Evolutionary conservation across 2,329 filamentous ascomycete genomes (phyloP).

Genomic region (Penicillium occitanis): DNA sequence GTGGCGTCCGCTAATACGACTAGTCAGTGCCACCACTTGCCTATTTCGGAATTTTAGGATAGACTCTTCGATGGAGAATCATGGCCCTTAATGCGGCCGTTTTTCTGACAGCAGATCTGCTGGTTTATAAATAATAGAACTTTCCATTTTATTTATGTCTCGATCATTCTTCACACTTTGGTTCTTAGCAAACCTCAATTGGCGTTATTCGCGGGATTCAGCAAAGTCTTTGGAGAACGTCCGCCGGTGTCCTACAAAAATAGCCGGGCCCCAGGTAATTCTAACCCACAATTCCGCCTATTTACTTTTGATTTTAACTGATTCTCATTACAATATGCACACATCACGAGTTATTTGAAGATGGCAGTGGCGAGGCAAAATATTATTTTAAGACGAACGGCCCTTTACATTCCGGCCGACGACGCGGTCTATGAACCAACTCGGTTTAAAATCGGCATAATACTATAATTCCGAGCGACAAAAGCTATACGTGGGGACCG

Average conservation of each 20-base stretch:
- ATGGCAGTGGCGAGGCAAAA: neutral
- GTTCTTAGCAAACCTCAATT: neutral
- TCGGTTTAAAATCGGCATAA: neutral
- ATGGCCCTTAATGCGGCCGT: neutral
- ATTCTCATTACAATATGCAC: neutral
- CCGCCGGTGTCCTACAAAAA: no score
- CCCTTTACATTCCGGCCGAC: neutral
- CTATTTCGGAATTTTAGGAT: constrained; percentile 6
- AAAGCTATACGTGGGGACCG: neutral
- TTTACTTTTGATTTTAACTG: neutral
- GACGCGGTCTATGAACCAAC: neutral
- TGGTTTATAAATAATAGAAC: neutral
- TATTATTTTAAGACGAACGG: neutral
- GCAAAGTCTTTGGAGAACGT: no score
- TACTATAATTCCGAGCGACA: neutral
- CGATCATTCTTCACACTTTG: neutral
- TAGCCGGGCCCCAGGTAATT: no score
- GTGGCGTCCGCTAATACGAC: neutral
- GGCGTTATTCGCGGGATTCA: neutral
- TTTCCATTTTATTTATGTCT: neutral
- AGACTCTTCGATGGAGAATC: neutral
- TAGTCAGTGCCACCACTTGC: constrained; percentile 10
- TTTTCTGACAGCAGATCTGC: neutral
- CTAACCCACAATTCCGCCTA: no score
- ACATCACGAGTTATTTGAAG: neutral